Base-by-base conservation (phyloP, 176 grass and related monocot species). In the Carex pumila region DNA sequence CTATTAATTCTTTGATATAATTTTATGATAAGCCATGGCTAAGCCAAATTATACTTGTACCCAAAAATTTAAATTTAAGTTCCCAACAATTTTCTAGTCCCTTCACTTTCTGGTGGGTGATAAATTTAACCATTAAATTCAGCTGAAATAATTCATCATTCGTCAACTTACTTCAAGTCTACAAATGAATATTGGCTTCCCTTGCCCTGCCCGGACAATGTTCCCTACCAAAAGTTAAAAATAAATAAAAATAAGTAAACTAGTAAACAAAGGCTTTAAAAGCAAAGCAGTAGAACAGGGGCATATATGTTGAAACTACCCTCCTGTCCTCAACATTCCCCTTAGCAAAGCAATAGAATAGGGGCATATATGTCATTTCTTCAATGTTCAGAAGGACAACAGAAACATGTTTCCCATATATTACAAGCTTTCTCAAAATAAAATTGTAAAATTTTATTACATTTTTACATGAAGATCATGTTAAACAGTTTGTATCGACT, bases 101-200 rank as follows among this genome's bases (percentile, higher is more conserved):
- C 34, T 18, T 25, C 25, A 12, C 49, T 77, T 77, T 31, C 21
- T 9, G 10, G 12, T 18, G 32, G 73, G 50, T 56, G 50, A 54
- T 56, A 17, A 77, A 34, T 56, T 55, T 56, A 77, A 50, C 73
- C 25, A 77, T 13, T 56, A 55, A 77, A 77, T 77, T 53, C 50
- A 56, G 50, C 31, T 56, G 49, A 77, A 55, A 77, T 3, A 8
- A 77, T 56, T 25, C 25, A 25, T 25, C 25, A 25, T 25, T 25
- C 25, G 25, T 25, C 25, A 25, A 90, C 95, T 98, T 94, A 98
- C 95, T 94, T 99, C 97, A 39, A 99, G 97, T 85, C 89, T 99
- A 94, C 97, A 99, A 81, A 99, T 99, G 84, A 95, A 94, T 37
- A 99, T 93, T 77, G 93, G 97, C 9, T 94, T 93, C 63, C 93